Conservation (phyloP, 2,329 filamentous ascomycete genomes). For the Graphiopsis chlorocephala region DNA sequence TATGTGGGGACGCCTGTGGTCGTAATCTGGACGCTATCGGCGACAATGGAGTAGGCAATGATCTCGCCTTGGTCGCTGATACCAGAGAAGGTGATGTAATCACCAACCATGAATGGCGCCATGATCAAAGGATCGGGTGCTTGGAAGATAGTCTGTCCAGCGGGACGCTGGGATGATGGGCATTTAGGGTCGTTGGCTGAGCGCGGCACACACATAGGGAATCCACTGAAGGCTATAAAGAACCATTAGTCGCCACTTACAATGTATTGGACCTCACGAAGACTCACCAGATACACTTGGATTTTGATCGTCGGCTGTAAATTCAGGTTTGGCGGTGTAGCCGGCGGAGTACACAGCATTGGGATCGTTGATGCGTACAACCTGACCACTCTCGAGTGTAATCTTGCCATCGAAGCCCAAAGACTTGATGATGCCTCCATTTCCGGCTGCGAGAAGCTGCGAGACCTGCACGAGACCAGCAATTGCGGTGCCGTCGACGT, state of each 20-base stretch:
- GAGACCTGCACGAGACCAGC: constrained; percentile 40
- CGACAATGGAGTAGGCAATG: constrained; percentile 38
- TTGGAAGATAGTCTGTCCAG: constrained; percentile 31
- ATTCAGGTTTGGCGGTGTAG: constrained; percentile 40
- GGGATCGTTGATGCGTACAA: constrained; percentile 25
- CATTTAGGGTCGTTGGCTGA: constrained; percentile 38
- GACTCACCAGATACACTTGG: constrained; percentile 39
- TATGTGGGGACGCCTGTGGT: constrained; percentile 38
- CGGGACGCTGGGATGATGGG: constrained; percentile 37
- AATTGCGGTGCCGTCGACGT: constrained; percentile 35
- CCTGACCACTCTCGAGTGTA: constrained; percentile 12
- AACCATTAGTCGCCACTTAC: neutral
- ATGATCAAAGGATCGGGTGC: constrained; percentile 39
- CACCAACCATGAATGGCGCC: constrained; percentile 42
- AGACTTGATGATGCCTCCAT: constrained; percentile 8
- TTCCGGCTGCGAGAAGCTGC: constrained; percentile 32
- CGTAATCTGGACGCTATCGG: constrained; percentile 41
- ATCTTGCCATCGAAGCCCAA: constrained; percentile 16
- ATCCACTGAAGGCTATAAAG: constrained; percentile 44
- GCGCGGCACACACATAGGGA: constrained; percentile 53
- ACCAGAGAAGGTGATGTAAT: constrained; percentile 43
- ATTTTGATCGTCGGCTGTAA: constrained; percentile 50
- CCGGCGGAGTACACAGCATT: constrained; percentile 24
- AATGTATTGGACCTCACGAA: neutral
- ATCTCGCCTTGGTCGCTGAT: constrained; percentile 35